Percentiles rank a stretch among this genome's conserved stretches.
phyloP scores from a whole-genome alignment of 2,329 filamentous ascomycete species.

The Talaromyces verruculosus region DNA sequence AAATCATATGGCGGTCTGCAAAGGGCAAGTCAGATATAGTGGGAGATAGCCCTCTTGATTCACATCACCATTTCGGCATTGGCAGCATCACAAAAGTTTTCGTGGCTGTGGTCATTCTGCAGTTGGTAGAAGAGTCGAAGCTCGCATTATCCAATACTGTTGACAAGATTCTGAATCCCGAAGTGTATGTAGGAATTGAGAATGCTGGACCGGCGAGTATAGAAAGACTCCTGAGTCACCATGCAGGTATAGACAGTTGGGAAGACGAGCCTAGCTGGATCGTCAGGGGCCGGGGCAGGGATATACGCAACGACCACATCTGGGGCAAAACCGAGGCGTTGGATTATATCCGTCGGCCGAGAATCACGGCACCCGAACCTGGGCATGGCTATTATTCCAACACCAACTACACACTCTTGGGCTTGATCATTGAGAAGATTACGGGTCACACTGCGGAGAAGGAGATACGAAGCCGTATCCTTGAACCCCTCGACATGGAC shows the following conservation, averaged over 20 bases:
- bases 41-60: not conserved
- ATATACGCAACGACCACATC: not conserved
- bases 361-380: not conserved
- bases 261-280: not conserved
- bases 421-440: not conserved
- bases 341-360: not conserved
- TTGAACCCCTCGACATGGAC: not conserved
- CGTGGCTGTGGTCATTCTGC: not conserved
- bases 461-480: not conserved
- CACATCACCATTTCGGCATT: not conserved
- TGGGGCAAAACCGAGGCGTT: not conserved
- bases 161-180: not conserved
- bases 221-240: not conserved
- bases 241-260: not conserved
- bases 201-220: not conserved
- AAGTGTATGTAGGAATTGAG: not conserved
- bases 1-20: not conserved
- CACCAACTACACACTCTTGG: not conserved
- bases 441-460: not conserved
- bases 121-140: not conserved
- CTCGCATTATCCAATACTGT: not conserved
- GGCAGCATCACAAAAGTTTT: not conserved
- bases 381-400: not conserved
- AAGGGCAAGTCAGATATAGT: not conserved
- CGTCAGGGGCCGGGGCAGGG: not conserved